These are phyloP conservation scores for Hyphodiscus hymeniophilus DNA, from an alignment of 495 filamentous ascomycete species.

Conservation along the genomic window DNA sequence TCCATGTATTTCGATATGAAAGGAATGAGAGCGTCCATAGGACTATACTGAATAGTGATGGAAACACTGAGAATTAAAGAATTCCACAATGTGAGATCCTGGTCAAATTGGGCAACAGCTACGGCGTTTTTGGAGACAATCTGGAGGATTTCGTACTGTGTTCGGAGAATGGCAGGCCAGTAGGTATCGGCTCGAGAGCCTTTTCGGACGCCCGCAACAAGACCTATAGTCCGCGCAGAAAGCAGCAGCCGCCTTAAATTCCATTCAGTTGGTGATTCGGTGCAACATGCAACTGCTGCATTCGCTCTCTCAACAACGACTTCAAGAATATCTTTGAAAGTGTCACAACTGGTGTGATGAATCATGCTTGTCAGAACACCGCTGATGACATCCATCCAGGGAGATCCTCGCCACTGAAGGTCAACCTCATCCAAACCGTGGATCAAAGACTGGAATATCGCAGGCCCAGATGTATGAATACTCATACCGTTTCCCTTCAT, in stretches of 20 bases:
- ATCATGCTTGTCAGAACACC: slow-evolving; percentile 72
- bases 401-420: slow-evolving; percentile 31
- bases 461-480: slow-evolving; percentile 69
- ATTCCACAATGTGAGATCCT: slow-evolving; percentile 42
- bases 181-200: slow-evolving; percentile 59
- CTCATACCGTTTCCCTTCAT: slow-evolving; percentile 73
- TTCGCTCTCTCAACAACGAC: slow-evolving; percentile 43
- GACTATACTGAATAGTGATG: slow-evolving; percentile 64
- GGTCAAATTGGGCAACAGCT: slow-evolving; percentile 29
- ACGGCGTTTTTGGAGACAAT: slow-evolving; percentile 26
- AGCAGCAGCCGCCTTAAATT: slow-evolving; percentile 12
- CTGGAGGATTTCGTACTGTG: slow-evolving; percentile 46
- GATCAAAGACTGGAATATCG: slow-evolving; percentile 60
- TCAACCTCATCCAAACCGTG: slow-evolving; percentile 41
- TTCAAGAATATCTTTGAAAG: slow-evolving; percentile 53
- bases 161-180: slow-evolving; percentile 60
- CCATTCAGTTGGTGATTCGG: background rate
- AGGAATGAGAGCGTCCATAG: slow-evolving; percentile 71
- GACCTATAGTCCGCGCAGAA: slow-evolving; percentile 52
- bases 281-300: slow-evolving; percentile 1
- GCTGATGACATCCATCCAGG: slow-evolving; percentile 54
- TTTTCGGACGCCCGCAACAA: slow-evolving; percentile 64
- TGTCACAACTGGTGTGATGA: slow-evolving; percentile 70
- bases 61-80: slow-evolving; percentile 51
- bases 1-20: slow-evolving; percentile 53